phyloP scores from a whole-genome alignment of 192 early-diverging fungal genomes.

The Rhizoclosmatium sp. region DNA sequence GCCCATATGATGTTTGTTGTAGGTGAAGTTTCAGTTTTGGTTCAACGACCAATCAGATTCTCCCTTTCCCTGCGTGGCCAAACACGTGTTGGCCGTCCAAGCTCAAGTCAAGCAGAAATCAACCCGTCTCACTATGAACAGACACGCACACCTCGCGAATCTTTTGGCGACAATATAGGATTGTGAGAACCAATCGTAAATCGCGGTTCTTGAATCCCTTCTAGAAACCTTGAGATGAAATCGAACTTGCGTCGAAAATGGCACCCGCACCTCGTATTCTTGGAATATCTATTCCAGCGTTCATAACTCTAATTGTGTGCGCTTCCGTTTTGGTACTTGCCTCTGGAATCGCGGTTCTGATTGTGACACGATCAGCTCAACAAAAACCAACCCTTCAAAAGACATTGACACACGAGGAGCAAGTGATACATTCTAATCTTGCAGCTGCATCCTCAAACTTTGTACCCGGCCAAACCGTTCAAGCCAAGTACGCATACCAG shows the following conservation, averaged over 20 bases:
- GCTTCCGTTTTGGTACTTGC: background rate
- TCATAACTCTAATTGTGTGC: background rate
- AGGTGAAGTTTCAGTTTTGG: too few species aligned
- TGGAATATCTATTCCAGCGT: background rate
- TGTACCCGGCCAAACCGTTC: background rate
- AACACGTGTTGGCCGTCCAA: too few species aligned
- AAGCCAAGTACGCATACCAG: background rate
- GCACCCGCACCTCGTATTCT: background rate
- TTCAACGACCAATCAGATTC: too few species aligned
- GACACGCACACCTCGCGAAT: too few species aligned
- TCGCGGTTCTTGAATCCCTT: background rate
- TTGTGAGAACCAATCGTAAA: too few species aligned
- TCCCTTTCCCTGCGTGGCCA: too few species aligned
- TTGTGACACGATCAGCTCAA: background rate
- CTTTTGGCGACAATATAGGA: too few species aligned
- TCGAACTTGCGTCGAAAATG: background rate
- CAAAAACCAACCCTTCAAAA: background rate
- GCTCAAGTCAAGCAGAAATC: too few species aligned
- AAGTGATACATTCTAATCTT: background rate
- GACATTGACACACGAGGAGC: background rate
- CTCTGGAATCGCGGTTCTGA: background rate
- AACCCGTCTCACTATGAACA: too few species aligned
- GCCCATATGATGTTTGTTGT: too few species aligned
- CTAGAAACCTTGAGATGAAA: background rate
- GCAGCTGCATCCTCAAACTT: too few species aligned